phyloP scores from a whole-genome alignment of 1,284 basidiomycete genomes.

The Apiotrichum brassicae region DNA sequence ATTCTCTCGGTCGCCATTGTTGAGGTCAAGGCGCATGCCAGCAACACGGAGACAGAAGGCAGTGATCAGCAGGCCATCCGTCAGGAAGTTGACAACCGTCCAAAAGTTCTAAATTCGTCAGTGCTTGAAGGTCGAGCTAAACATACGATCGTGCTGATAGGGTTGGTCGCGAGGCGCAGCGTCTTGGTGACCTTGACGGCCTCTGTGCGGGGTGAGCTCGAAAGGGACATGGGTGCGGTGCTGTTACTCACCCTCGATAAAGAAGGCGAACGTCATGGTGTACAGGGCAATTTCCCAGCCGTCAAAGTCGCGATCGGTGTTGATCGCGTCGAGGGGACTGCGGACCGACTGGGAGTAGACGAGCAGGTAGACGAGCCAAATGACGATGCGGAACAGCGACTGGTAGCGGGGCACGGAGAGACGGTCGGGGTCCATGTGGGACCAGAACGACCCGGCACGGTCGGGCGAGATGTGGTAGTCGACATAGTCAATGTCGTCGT shows the following conservation, averaged over 20 bases:
- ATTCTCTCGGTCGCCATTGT: conserved; percentile 38
- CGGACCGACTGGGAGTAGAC: conserved; percentile 78
- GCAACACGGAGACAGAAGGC: conserved; percentile 69
- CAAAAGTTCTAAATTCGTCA: conserved; percentile 58
- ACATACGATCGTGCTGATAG: conserved; percentile 34
- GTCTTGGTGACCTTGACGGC: conserved; percentile 54
- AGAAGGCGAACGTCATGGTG: conserved; percentile 64
- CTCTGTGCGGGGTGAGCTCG: conserved; percentile 19
- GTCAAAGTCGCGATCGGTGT: conserved; percentile 53
- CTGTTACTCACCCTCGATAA: conserved; percentile 69
- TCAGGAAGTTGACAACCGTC: conserved; percentile 64
- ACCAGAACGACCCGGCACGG: conserved; percentile 55
- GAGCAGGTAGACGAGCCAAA: conserved; percentile 79
- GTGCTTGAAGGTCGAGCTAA: conserved; percentile 34
- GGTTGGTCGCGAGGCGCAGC: conserved; percentile 33
- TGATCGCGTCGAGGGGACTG: conserved; percentile 39
- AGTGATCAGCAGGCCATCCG: conserved; percentile 61
- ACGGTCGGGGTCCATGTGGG: conserved; percentile 68
- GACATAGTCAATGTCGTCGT: conserved; percentile 47
- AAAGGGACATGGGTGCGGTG: too few species aligned
- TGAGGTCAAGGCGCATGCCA: conserved; percentile 53
- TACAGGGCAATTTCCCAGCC: conserved; percentile 73
- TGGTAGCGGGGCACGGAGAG: conserved; percentile 73
- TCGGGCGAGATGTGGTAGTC: conserved; percentile 38
- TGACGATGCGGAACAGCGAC: conserved; percentile 49